Evolutionary conservation across 2,329 filamentous ascomycete genomes (phyloP).

Genomic region (Cryphonectria carpinicola): DNA sequence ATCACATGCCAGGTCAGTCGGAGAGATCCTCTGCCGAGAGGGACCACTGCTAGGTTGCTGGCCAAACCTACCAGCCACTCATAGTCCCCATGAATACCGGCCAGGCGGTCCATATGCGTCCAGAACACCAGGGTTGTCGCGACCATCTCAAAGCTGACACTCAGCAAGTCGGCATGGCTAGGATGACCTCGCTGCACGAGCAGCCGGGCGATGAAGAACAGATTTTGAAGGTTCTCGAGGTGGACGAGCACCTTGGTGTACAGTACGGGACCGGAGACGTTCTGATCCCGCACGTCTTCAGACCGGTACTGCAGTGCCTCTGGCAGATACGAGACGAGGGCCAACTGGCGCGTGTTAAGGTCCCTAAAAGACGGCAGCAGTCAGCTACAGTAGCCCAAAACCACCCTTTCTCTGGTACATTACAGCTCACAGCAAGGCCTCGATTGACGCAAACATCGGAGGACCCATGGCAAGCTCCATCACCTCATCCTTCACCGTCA

Average conservation of each 20-base stretch:
- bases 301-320: conserved; percentile 44
- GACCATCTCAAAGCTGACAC: conserved; percentile 53
- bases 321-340: conserved; percentile 42
- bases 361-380: conserved; percentile 33
- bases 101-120: conserved; percentile 53
- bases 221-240: conserved; percentile 58
- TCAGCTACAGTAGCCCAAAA: neutral
- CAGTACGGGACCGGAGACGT: conserved; percentile 37
- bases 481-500: conserved; percentile 60
- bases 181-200: conserved; percentile 49
- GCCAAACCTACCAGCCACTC: conserved; percentile 51
- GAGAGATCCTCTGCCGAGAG: neutral
- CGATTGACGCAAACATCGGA: conserved; percentile 41
- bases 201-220: conserved; percentile 62
- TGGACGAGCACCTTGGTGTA: conserved; percentile 52
- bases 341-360: conserved; percentile 41
- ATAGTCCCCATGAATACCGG: conserved; percentile 46
- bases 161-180: conserved; percentile 45
- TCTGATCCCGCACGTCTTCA: conserved; percentile 42
- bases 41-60: neutral
- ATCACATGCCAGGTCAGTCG: neutral
- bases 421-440: conserved; percentile 38
- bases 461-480: conserved; percentile 58
- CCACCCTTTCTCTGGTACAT: neutral
- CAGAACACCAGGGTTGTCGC: conserved; percentile 50